Evolutionary conservation across 2,329 filamentous ascomycete genomes (phyloP).

Genomic region (Colletotrichum sp.): DNA sequence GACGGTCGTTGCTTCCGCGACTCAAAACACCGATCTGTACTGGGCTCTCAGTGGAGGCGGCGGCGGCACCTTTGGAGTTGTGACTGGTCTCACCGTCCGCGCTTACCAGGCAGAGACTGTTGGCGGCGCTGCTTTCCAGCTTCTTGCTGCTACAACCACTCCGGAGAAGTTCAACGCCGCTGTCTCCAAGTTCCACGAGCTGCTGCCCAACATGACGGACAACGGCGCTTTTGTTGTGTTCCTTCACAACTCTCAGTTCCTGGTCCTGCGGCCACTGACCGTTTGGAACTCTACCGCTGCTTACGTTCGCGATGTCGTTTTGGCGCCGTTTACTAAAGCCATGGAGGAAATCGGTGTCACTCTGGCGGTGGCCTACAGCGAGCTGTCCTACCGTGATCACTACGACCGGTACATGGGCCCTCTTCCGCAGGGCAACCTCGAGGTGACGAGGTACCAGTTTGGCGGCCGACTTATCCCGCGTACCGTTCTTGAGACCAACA

Average conservation of each 20-base stretch:
- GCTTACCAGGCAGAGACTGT: constrained; percentile 47
- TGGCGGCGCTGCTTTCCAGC: constrained; percentile 48
- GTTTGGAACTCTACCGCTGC: constrained; percentile 30
- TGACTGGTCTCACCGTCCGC: constrained; percentile 54
- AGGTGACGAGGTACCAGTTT: constrained; percentile 36
- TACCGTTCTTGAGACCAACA: constrained; percentile 32
- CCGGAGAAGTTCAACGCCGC: constrained; percentile 52
- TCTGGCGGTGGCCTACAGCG: constrained; percentile 26
- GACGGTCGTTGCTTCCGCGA: constrained; percentile 44
- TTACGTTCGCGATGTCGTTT: constrained; percentile 29
- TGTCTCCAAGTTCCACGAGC: constrained; percentile 45
- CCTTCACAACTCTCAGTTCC: constrained; percentile 49
- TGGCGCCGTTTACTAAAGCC: constrained; percentile 33
- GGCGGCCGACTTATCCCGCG: constrained; percentile 41
- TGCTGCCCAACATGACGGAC: constrained; percentile 52
- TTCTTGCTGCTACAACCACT: constrained; percentile 28
- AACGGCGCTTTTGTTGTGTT: constrained; percentile 54
- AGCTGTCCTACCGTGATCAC: constrained; percentile 35
- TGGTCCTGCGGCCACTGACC: constrained; percentile 40
- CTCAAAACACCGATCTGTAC: constrained; percentile 53
- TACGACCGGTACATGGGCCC: constrained; percentile 40
- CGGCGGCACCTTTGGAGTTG: constrained; percentile 56
- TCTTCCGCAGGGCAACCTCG: constrained; percentile 35
- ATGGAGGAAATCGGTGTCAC: constrained; percentile 29
- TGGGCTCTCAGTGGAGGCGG: constrained; percentile 60